Percentiles rank a stretch among this genome's conserved stretches.
These are phyloP conservation scores for Ustulina deusta DNA, from an alignment of 2,329 filamentous ascomycete genomes.

Conservation along the genomic window DNA sequence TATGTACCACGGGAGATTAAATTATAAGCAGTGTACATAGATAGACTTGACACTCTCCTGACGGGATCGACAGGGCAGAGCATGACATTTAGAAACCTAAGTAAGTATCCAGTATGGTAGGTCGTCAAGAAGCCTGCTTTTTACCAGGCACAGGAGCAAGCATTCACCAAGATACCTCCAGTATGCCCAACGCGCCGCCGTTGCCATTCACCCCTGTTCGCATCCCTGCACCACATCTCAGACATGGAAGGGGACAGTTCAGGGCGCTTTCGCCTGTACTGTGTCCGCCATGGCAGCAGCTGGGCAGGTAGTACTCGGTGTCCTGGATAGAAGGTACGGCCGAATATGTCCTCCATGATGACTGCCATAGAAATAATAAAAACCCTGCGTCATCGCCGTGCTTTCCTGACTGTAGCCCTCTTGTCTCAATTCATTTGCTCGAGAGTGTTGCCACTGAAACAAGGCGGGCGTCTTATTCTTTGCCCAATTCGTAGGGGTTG, in stretches of 20 bases:
- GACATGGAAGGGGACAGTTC: conserved; percentile 17
- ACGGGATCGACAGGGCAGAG: neutral
- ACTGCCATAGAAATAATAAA: conserved; percentile 17
- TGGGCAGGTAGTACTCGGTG: conserved; percentile 1
- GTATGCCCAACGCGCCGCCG: neutral
- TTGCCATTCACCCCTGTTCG: neutral
- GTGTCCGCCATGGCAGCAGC: conserved; percentile 25
- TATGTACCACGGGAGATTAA: neutral
- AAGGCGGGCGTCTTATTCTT: conserved; percentile 14
- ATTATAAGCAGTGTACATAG: too few relatives aligned
- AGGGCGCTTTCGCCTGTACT: conserved; percentile 13
- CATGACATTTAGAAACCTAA: neutral
- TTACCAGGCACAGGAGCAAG: neutral
- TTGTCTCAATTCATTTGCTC: conserved; percentile 7
- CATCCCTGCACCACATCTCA: conserved; percentile 16
- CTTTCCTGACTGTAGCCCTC: neutral
- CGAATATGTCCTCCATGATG: conserved; percentile 7
- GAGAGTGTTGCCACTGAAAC: conserved; percentile 15
- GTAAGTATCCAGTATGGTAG: too few relatives aligned
- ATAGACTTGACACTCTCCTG: too few relatives aligned
- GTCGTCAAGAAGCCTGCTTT: neutral
- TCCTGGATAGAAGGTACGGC: neutral
- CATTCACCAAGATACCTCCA: neutral
- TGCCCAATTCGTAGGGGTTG: neutral
- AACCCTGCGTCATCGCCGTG: conserved; percentile 14